Evolutionary conservation across 2,329 filamentous ascomycete species (phyloP).

Genomic region (Lasiodiplodia sp.): DNA sequence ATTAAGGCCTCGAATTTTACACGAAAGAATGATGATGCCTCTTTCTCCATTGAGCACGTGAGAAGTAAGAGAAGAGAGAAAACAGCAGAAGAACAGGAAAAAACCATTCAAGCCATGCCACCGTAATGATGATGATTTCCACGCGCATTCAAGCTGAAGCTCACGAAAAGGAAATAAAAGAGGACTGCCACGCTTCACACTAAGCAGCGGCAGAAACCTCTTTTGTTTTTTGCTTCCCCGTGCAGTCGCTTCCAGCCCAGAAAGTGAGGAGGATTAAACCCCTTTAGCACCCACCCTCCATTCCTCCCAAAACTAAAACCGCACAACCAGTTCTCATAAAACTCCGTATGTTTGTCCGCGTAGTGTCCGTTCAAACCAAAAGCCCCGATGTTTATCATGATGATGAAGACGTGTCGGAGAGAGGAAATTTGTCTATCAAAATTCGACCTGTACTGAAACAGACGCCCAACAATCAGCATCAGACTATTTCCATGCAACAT

Average conservation of each 20-base stretch:
- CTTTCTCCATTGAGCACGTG: constrained; percentile 15
- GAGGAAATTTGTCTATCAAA: constrained; percentile 18
- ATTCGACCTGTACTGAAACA: constrained; percentile 9
- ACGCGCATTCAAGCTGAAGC: not conserved
- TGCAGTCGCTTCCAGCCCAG: not conserved
- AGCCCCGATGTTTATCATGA: constrained; percentile 17
- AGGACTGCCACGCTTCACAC: not conserved
- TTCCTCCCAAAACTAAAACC: not conserved
- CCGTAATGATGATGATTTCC: constrained; percentile 7
- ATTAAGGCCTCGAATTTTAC: constrained; percentile 11
- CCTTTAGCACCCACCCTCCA: not conserved
- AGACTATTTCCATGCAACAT: constrained; percentile 5
- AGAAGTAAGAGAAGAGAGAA: not conserved
- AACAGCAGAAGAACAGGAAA: not conserved
- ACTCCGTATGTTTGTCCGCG: constrained; percentile 20
- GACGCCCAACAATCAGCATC: constrained; percentile 2
- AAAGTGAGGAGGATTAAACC: not conserved
- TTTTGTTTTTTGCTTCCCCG: not conserved
- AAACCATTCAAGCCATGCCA: constrained; percentile 1
- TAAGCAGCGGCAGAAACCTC: not conserved
- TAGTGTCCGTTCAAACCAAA: constrained; percentile 14
- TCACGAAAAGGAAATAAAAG: not conserved
- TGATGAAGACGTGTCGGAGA: constrained; percentile 17
- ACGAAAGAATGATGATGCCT: not conserved
- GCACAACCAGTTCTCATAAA: constrained; percentile 14